Evolutionary conservation across 2,329 filamentous ascomycete genomes (phyloP).

Genomic region (Raffaelea deltoideospora): DNA sequence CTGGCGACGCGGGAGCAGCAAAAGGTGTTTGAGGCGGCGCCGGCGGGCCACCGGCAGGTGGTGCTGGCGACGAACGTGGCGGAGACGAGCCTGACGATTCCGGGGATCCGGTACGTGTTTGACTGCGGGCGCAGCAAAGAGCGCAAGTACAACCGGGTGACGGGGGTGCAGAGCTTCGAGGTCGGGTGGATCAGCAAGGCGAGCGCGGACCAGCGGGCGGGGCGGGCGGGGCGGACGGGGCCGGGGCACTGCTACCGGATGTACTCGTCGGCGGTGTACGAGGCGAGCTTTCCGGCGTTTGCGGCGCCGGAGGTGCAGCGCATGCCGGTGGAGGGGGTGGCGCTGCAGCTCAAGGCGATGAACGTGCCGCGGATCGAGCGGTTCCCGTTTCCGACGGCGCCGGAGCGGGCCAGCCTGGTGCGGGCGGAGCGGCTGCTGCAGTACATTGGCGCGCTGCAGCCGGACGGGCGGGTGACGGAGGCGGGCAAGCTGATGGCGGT

Average conservation of each 20-base stretch:
- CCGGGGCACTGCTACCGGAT: constrained; percentile 91
- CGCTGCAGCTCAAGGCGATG: constrained; percentile 91
- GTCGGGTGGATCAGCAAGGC: constrained; percentile 97
- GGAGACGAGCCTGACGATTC: constrained; percentile 93
- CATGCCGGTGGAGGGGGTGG: constrained; percentile 84
- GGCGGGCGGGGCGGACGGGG: constrained; percentile 87
- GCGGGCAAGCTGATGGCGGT: constrained; percentile 70
- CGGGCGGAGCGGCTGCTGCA: constrained; percentile 76
- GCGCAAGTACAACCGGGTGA: constrained; percentile 72
- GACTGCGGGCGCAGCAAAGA: constrained; percentile 89
- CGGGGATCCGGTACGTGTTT: constrained; percentile 88
- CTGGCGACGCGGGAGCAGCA: constrained; percentile 83
- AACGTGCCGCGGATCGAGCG: constrained; percentile 78
- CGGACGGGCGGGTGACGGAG: constrained; percentile 59
- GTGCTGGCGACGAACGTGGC: constrained; percentile 93
- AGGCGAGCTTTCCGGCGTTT: constrained; percentile 75
- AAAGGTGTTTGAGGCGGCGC: constrained; percentile 72
- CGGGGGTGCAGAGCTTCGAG: constrained; percentile 89
- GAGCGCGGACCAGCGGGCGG: constrained; percentile 78
- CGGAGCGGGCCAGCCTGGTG: constrained; percentile 57
- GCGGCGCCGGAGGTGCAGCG: constrained; percentile 77
- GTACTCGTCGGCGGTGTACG: constrained; percentile 89
- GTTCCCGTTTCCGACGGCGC: constrained; percentile 91
- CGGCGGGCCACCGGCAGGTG: constrained; percentile 69
- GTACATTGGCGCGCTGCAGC: constrained; percentile 68